phyloP scores from a whole-genome alignment of 1,139 yeast genomes.

The Yamadazyma dendronema region DNA sequence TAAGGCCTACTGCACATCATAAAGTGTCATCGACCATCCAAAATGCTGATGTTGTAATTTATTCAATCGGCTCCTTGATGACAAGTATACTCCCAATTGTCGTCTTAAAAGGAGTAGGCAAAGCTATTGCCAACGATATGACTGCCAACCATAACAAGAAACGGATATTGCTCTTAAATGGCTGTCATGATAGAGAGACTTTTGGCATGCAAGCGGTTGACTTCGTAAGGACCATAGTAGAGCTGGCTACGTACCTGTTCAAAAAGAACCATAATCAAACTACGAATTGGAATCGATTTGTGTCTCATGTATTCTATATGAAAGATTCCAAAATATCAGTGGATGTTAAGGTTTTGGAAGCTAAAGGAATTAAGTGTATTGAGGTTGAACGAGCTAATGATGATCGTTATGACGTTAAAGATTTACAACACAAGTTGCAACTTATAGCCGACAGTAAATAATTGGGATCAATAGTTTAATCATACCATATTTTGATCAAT shows the following conservation, averaged over 20 bases:
- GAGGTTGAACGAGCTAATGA: constrained; percentile 31
- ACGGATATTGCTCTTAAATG: constrained; percentile 65
- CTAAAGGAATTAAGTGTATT: constrained; percentile 47
- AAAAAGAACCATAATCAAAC: constrained; percentile 11
- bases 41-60: constrained; percentile 57
- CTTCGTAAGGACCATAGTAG: constrained; percentile 53
- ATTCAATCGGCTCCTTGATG: constrained; percentile 85
- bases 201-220: constrained; percentile 60
- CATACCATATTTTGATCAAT: constrained; percentile 96
- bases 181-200: constrained; percentile 75
- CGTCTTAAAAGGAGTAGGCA: constrained; percentile 71
- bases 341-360: constrained; percentile 35
- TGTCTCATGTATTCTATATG: constrained; percentile 59
- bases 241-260: constrained; percentile 45
- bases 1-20: constrained; percentile 71
- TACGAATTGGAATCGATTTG: constrained; percentile 37
- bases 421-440: constrained; percentile 30
- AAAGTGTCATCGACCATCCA: constrained; percentile 56
- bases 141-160: constrained; percentile 25
- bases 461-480: too few relatives aligned
- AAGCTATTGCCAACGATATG: constrained; percentile 44
- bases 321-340: constrained; percentile 46
- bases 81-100: constrained; percentile 82
- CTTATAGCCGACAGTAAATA: background rate
- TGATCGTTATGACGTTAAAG: constrained; percentile 38